Conservation (phyloP, 352 stramenopile species). For the Phytopythium delawarense region DNA sequence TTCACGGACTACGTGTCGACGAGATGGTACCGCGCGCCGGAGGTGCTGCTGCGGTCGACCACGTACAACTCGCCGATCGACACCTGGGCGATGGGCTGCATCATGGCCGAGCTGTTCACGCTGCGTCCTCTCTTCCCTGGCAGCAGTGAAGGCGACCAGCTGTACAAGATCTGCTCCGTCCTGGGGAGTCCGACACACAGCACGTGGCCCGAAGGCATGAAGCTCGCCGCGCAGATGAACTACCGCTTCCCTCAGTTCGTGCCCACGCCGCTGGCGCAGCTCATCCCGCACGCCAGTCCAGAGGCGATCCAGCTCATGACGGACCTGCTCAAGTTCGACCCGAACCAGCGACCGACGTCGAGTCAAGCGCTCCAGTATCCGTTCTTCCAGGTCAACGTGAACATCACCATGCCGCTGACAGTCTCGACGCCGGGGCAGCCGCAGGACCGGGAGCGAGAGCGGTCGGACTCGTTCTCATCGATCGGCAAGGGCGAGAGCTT, state of each 20-base stretch:
- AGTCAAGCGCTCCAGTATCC: slow-evolving; percentile 93
- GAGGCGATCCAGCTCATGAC: slow-evolving; percentile 92
- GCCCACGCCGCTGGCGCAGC: slow-evolving; percentile 76
- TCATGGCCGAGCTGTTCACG: slow-evolving; percentile 98
- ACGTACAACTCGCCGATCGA: slow-evolving; percentile 98
- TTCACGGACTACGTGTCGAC: slow-evolving; percentile 99
- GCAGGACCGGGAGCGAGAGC: slow-evolving; percentile 33
- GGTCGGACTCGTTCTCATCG: slow-evolving; percentile 19
- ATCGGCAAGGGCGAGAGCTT: slow-evolving; percentile 40
- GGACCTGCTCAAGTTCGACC: slow-evolving; percentile 92
- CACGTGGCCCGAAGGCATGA: slow-evolving; percentile 94
- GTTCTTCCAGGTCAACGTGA: slow-evolving; percentile 91
- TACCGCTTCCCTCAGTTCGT: slow-evolving; percentile 96
- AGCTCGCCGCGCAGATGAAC: slow-evolving; percentile 94
- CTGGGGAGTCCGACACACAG: slow-evolving; percentile 88
- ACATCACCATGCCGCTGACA: slow-evolving; percentile 65
- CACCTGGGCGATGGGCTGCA: slow-evolving; percentile 96
- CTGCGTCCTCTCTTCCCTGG: slow-evolving; percentile 97
- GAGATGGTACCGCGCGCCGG: slow-evolving; percentile 97
- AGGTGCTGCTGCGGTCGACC: slow-evolving; percentile 93
- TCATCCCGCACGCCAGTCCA: slow-evolving; percentile 89
- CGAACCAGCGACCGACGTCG: slow-evolving; percentile 90
- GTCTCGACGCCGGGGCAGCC: slow-evolving; percentile 57
- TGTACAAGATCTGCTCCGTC: slow-evolving; percentile 98
- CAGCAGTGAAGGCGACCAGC: slow-evolving; percentile 95